Evolutionary conservation across 306 rosid species (phyloP).

Genomic region (Biancaea sappan): DNA sequence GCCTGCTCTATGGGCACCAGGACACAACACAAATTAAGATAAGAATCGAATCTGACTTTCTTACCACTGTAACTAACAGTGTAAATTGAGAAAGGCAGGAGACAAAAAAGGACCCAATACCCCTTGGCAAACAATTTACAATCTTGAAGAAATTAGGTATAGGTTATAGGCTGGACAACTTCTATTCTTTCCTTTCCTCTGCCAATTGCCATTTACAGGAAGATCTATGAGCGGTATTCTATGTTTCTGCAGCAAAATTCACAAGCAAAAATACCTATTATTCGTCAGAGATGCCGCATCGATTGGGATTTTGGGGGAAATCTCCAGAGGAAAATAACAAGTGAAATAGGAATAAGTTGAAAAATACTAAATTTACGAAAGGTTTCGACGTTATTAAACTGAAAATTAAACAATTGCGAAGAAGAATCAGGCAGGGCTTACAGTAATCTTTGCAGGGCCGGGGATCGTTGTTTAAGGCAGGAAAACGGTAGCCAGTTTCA

Average conservation of each 20-base stretch:
- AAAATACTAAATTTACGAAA: neutral
- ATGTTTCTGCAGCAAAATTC: neutral
- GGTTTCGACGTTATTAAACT: neutral
- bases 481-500: slow-evolving; percentile 8
- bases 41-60: neutral
- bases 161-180: neutral
- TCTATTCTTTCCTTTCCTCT: neutral
- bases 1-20: neutral
- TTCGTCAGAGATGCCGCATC: neutral
- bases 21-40: slow-evolving; percentile 21
- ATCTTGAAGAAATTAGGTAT: slow-evolving; percentile 5
- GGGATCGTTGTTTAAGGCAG: neutral
- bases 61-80: slow-evolving; percentile 34
- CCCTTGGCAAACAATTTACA: neutral
- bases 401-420: neutral
- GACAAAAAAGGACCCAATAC: neutral
- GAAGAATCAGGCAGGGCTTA: neutral
- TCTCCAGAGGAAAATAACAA: neutral
- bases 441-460: neutral
- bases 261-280: neutral
- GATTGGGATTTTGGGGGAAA: neutral
- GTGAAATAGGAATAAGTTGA: neutral
- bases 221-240: neutral
- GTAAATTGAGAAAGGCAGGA: neutral
- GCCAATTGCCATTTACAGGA: slow-evolving; percentile 10